Percentiles rank a stretch among this genome's conserved stretches.
Conservation (phyloP, 371 early-diverging fungal species). For the Rhizopus arrhizus region DNA sequence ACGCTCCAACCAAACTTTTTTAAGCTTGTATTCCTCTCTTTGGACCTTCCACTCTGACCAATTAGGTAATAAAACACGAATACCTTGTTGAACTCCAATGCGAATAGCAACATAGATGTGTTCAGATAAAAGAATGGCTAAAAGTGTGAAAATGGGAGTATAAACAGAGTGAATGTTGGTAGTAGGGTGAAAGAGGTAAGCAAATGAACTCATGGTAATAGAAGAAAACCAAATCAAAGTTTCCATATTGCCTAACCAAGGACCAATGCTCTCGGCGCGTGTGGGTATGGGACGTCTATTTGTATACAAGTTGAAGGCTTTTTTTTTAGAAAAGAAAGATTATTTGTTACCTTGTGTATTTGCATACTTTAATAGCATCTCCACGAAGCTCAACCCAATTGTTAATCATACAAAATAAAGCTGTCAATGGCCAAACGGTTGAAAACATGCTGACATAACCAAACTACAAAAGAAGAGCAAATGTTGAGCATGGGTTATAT, state of each 20-base stretch:
- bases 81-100: conserved; percentile 28
- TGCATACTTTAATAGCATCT: conserved; percentile 87
- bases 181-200: conserved; percentile 67
- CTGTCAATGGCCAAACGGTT: conserved; percentile 81
- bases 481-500: neutral
- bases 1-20: conserved; percentile 45
- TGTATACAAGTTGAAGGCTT: neutral
- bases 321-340: neutral
- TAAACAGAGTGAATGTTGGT: conserved; percentile 50
- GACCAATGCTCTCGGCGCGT: conserved; percentile 82
- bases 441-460: conserved; percentile 89
- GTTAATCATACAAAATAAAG: conserved; percentile 78
- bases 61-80: conserved; percentile 36
- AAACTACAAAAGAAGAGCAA: conserved; percentile 48
- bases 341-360: conserved; percentile 61
- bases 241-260: conserved; percentile 79
- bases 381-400: conserved; percentile 88
- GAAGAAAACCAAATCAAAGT: conserved; percentile 72
- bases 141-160: conserved; percentile 45
- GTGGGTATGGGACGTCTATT: conserved; percentile 73
- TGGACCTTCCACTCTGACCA: conserved; percentile 40
- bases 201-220: conserved; percentile 73
- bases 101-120: conserved; percentile 45
- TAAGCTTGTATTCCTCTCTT: conserved; percentile 45
- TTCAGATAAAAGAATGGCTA: conserved; percentile 47